Conservation (phyloP, 176 grass and related monocot species). For the Oryza rufipogon region DNA sequence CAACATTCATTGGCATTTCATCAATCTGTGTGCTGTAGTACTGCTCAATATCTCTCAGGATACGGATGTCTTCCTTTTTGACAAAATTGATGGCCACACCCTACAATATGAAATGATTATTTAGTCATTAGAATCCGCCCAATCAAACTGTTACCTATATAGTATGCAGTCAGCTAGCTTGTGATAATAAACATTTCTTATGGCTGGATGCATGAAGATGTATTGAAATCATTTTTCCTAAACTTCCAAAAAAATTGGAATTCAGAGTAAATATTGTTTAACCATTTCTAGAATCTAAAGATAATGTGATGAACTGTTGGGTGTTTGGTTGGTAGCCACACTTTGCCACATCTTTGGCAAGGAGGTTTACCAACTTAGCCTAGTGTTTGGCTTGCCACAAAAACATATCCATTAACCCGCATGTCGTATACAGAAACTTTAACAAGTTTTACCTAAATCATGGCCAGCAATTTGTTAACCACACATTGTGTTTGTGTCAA, state of each 20-base stretch:
- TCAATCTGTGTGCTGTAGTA: constrained; percentile 99
- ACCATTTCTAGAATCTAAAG: not conserved
- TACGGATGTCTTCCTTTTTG: constrained; percentile 92
- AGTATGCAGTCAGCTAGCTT: not conserved
- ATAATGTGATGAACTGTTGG: not conserved
- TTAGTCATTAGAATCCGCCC: not conserved
- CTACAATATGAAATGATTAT: constrained; percentile 39
- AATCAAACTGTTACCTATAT: not conserved
- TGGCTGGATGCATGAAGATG: not conserved
- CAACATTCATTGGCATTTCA: constrained; percentile 99
- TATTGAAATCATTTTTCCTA: not conserved
- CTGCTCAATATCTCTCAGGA: constrained; percentile 94
- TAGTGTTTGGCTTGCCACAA: too few relatives aligned
- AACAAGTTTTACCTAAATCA: not conserved
- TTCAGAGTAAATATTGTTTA: not conserved
- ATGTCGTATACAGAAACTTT: too few relatives aligned
- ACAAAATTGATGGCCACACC: constrained; percentile 99
- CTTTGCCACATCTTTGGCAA: not conserved
- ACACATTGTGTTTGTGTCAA: not conserved
- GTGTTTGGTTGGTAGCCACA: not conserved
- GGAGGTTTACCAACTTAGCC: not conserved
- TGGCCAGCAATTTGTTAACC: not conserved
- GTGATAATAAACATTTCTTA: not conserved
- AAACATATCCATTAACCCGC: too few relatives aligned
- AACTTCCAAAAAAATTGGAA: not conserved